Base-by-base conservation (phyloP, 2,329 filamentous ascomycete genomes). In the Pseudogymnoascus pannorum region DNA sequence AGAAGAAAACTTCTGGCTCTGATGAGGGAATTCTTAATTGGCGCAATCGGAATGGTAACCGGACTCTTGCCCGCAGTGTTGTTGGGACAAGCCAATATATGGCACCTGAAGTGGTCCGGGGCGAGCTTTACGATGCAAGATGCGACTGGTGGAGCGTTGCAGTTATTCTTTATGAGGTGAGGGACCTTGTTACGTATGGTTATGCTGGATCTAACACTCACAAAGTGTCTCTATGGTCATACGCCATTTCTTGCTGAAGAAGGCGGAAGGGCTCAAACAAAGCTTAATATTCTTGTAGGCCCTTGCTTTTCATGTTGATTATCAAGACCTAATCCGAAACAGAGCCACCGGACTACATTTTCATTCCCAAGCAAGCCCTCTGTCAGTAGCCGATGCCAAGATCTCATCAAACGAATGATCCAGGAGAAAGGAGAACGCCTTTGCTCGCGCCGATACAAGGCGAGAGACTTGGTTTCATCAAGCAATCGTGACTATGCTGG, bases 81-180 rank as follows among this genome's bases (percentile, higher is more conserved):
- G 93, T 97, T 9, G 93, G 93, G 2, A 97, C 94, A 2, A 96
- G 92, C 72, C 93, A 97, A 72, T 97, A 97, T 77, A 97, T 97
- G 94, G 93, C 94, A 0, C 93, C 93, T 1, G 94, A 97, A 76
- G 90, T 97, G 16, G 87, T 97, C 62, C 79, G 83, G 66, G 91
- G 92, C 26, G 83, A 91, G 57, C 77, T 81, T 36, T 97, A 97
- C 73, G 94, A 97, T 75, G 93, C 90, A 29, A 83, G 93, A 70
- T 97, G 93, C 75, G 93, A 97, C 75, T 97, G 84, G 91, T 97
- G 90, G 93, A 97, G 92, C 75, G 84, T 97, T 68, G 93, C 92
- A 60, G 86, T 97, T 71, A 97, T 97, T 70, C 75, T 97, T 61
- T 97, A 91, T 70, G 93, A 97, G 74, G 83, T 82, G 68, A 60